Evolutionary conservation across 2,329 filamentous ascomycete species (phyloP), one percentile per base, ranked within the genome.

Genomic region (Fusarium sp.): DNA sequence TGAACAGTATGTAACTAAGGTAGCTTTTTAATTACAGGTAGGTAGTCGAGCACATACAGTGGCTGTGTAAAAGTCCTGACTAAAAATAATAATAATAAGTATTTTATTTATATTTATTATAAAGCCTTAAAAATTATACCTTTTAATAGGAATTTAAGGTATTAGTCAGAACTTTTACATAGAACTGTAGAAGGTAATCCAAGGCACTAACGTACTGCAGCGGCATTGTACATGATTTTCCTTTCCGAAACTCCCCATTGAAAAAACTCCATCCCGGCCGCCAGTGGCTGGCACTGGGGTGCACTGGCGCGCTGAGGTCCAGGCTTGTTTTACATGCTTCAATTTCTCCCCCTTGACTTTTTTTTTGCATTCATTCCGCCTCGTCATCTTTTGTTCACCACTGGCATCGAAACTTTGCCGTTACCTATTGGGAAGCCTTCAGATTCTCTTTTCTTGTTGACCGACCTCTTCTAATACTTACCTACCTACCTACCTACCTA

Each of bases 241-340:
- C 41, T 49, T 43, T 51, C 50, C 46, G 49, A 64, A 59, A 46
- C 26, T 46, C 24, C 22, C 36, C n/a, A 10, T 13, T 15, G n/a
- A 35, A 15, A 24, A 31, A 19, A 19, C 5, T 15, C 32, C 12
- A 28, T 31, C 9, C 36, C 6, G 31, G 10, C 31, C 47, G 13
- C 15, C 36, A 39, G 47, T 60, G 57, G 41, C 55, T 47, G 54
- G 42, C 39, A 43, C 42, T 53, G 48, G 48, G 22, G 24, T 53
- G 42, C 41, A 47, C 31, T 59, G 28, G 31, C 55, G 53, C 9
- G 32, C 53, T 58, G 45, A 51, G 45, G 51, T 41, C 44, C 45
- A 7, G 53, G 22, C 28, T 38, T 42, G 22, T 40, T 12, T n/a
- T 50, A 42, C 32, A 45, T 19, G 34, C 45, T 44, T 39, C 26